Base-by-base conservation (phyloP, 345 rosid genomes). In the Corymbia maculata region DNA sequence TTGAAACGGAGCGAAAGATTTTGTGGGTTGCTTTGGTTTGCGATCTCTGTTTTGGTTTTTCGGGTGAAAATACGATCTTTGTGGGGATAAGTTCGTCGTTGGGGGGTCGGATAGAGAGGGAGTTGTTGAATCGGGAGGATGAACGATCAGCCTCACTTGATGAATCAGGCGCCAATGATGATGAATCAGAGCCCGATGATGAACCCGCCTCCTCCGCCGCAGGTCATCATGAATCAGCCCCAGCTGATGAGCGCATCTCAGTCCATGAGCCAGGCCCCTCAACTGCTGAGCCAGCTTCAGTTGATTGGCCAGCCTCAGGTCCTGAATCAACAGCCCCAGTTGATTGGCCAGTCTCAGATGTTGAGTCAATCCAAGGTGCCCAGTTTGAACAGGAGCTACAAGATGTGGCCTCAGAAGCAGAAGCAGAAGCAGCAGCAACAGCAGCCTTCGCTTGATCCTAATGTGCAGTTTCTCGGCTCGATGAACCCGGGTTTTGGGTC, bases 71-170 rank as follows among this genome's bases (percentile, higher is more conserved):
- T 42, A 75, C 84, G 84, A 19, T 21, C 84, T 42, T 75, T 15
- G 9, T 11, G 8, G 82, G 49, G 28, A 10, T 21, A 75, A 2
- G 84, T 75, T 75, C 26, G 8, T 11, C 84, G 49, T 42, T 11
- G 2, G 84, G 4, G 28, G 12, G 8, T 75, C 84, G 15, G 49
- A 55, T 51, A n/a, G 13, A 15, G 17, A 85, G 36, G 59, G 22
- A 52, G 24, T 19, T 2, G 42, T 36, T 85, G 53, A 85, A 85
- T 85, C 55, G 59, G 61, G 52, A 53, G 68, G 52, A 94, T 94
- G 97, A 94, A 95, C 93, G 96, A 91, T 91, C 94, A 91, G 85
- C 87, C 92, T 16, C 94, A 87, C 91, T 89, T 91, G 89, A 92
- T 90, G 94, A 89, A 86, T 80, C 89, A 87, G 50, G 86, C 89